These are phyloP conservation scores for Scutellaria minor DNA, from an alignment of 257 asterid species.

Conservation along the genomic window DNA sequence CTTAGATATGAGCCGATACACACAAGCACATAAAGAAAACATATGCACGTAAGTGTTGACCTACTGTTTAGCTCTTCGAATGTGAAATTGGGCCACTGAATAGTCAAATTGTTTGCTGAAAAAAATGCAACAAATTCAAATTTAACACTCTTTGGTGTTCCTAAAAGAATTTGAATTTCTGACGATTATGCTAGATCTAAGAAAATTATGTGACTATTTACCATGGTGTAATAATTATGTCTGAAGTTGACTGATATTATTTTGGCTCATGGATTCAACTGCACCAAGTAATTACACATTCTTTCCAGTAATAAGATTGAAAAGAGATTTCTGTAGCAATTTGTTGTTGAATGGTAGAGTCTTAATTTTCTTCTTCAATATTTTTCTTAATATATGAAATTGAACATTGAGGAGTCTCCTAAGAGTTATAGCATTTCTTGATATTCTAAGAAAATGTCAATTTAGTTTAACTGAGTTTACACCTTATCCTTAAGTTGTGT, in stretches of 20 bases:
- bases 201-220: neutral
- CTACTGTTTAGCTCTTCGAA: neutral
- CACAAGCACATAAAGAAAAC: neutral
- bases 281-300: neutral
- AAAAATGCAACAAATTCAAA: neutral
- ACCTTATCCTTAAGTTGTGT: conserved; percentile 9
- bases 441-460: neutral
- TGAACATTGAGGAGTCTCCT: conserved; percentile 12
- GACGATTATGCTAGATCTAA: conserved; percentile 15
- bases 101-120: neutral
- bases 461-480: conserved; percentile 9
- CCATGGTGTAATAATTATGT: neutral
- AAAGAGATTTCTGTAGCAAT: neutral
- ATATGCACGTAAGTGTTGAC: conserved; percentile 13
- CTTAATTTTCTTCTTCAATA: neutral
- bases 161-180: conserved; percentile 18
- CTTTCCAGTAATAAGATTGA: neutral
- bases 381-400: neutral
- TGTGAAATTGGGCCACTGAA: neutral
- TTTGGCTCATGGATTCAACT: conserved; percentile 22
- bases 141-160: conserved; percentile 19
- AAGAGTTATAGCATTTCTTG: neutral
- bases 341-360: neutral
- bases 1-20: no score
- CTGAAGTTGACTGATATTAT: conserved; percentile 13